Evolutionary conservation across 1,284 basidiomycete genomes (phyloP).

Genomic region (Sutorius eximius): DNA sequence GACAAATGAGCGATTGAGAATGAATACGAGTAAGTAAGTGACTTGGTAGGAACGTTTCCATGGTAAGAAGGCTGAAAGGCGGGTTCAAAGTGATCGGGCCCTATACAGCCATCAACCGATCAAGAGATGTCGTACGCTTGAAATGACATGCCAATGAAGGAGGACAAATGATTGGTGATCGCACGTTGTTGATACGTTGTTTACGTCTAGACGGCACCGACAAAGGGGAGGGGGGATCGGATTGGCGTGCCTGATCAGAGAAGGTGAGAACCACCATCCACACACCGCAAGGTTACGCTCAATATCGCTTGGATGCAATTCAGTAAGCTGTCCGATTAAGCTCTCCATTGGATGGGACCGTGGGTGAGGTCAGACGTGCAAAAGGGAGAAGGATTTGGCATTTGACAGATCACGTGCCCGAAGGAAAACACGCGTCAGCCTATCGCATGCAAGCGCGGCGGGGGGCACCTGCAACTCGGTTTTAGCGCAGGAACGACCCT

Average conservation of each 20-base stretch:
- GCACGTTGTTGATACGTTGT: slow-evolving; percentile 30
- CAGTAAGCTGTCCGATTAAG: slow-evolving; percentile 7
- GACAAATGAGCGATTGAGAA: slow-evolving; percentile 9
- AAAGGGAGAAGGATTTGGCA: not conserved
- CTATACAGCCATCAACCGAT: slow-evolving; percentile 24
- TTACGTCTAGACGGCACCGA: slow-evolving; percentile 35
- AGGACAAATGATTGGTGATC: slow-evolving; percentile 25
- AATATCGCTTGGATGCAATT: slow-evolving; percentile 21
- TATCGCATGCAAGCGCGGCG: not conserved
- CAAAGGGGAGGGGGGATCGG: slow-evolving; percentile 27
- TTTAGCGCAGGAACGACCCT: slow-evolving; percentile 5
- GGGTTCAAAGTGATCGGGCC: slow-evolving; percentile 20
- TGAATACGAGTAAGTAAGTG: slow-evolving; percentile 7
- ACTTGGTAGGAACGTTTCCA: slow-evolving; percentile 29
- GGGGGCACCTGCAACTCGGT: not conserved
- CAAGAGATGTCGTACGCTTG: slow-evolving; percentile 26
- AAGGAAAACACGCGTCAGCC: slow-evolving; percentile 7
- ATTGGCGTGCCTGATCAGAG: slow-evolving; percentile 32
- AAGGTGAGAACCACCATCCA: slow-evolving; percentile 24
- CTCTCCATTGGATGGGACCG: slow-evolving; percentile 1
- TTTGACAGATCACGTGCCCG: slow-evolving; percentile 27
- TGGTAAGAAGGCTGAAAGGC: slow-evolving; percentile 28
- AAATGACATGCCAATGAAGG: slow-evolving; percentile 25
- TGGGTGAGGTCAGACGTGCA: slow-evolving; percentile 3
- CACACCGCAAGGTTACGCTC: slow-evolving; percentile 21